Conservation (phyloP, 192 early-diverging fungal species). For the Diversispora epigaea region DNA sequence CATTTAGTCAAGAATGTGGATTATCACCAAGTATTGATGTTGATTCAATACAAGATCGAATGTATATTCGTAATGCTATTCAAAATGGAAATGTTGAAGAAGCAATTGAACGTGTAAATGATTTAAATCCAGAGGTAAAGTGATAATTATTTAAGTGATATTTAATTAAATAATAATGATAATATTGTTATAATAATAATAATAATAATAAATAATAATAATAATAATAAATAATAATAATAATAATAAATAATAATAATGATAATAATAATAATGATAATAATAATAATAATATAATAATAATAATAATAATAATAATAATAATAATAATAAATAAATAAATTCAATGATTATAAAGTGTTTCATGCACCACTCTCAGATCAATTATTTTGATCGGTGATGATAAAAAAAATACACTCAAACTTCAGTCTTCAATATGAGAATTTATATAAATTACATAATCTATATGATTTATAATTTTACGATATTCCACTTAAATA, state of each 20-base stretch:
- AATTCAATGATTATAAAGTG: constrained; percentile 30
- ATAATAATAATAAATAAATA: too few relatives aligned
- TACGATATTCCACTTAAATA: too few relatives aligned
- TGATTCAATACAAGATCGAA: constrained; percentile 88
- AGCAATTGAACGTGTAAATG: constrained; percentile 98
- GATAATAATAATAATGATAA: too few relatives aligned
- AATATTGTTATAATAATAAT: too few relatives aligned
- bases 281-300: too few relatives aligned
- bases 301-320: too few relatives aligned
- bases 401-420: constrained; percentile 1
- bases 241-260: too few relatives aligned
- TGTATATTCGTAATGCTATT: constrained; percentile 91
- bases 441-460: not conserved
- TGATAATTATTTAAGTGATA: not conserved
- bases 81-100: constrained; percentile 86
- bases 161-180: too few relatives aligned
- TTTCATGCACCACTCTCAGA: constrained; percentile 33
- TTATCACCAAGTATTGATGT: constrained; percentile 79
- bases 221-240: too few relatives aligned
- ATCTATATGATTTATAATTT: not conserved
- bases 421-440: constrained; percentile 36
- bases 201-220: too few relatives aligned
- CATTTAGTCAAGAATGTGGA: constrained; percentile 88
- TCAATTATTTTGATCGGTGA: constrained; percentile 10
- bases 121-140: constrained; percentile 95